Conservation (phyloP, 2,329 filamentous ascomycete species). For the Trichoderma hamatum region DNA sequence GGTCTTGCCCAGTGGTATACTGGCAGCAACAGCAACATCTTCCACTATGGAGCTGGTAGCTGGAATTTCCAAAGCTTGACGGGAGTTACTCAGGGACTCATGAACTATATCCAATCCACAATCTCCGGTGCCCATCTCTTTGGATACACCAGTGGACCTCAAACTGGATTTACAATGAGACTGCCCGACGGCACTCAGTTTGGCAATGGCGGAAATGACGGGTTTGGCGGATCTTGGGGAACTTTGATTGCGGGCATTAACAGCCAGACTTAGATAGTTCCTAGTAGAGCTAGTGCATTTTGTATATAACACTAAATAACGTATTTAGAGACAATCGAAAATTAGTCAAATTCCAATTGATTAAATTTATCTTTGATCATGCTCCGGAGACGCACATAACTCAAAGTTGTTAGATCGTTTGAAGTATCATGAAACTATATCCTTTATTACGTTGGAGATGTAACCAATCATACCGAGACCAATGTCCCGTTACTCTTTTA, state of each 20-base stretch:
- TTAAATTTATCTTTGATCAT: not conserved
- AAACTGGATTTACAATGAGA: slow-evolving; percentile 26
- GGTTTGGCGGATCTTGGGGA: slow-evolving; percentile 30
- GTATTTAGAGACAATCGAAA: not conserved
- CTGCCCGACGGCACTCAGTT: slow-evolving; percentile 28
- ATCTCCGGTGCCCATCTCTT: slow-evolving; percentile 26
- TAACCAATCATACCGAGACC: not conserved
- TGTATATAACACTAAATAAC: not conserved
- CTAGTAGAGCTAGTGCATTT: not conserved
- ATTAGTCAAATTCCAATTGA: not conserved
- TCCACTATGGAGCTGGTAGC: slow-evolving; percentile 28
- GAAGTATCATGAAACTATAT: not conserved
- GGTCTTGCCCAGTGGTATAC: slow-evolving; percentile 25
- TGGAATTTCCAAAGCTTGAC: slow-evolving; percentile 30
- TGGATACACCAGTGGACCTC: slow-evolving; percentile 30
- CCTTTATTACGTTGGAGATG: not conserved
- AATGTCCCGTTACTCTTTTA: not conserved
- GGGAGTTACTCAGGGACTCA: slow-evolving; percentile 28
- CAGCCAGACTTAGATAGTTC: slow-evolving; percentile 28
- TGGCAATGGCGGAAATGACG: slow-evolving; percentile 28
- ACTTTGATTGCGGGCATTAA: slow-evolving; percentile 29
- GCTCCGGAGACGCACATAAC: not conserved
- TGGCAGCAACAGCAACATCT: slow-evolving; percentile 28
- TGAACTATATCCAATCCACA: slow-evolving; percentile 30
- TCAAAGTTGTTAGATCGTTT: not conserved